phyloP scores from a whole-genome alignment of 2,329 filamentous ascomycete species.

The Aspergillus ruber region DNA sequence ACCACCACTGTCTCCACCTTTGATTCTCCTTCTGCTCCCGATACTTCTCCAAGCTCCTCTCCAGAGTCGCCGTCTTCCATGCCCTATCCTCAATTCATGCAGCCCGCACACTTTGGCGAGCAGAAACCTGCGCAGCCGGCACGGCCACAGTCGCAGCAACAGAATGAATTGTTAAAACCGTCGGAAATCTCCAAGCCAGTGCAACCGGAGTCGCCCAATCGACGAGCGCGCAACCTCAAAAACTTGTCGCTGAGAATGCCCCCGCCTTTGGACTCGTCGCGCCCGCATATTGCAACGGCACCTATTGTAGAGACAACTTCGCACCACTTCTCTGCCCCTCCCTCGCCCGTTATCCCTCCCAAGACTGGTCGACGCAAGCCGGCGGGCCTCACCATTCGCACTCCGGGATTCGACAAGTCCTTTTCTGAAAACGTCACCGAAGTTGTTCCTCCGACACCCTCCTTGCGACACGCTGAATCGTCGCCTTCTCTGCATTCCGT shows the following conservation, averaged over 20 bases:
- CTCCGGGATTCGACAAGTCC: constrained; percentile 45
- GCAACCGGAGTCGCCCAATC: constrained; percentile 31
- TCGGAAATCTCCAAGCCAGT: constrained; percentile 28
- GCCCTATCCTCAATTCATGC: constrained; percentile 44
- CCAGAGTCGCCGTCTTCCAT: constrained; percentile 80
- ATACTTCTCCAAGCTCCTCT: constrained; percentile 84
- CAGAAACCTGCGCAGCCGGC: constrained; percentile 18
- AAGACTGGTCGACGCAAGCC: constrained; percentile 51
- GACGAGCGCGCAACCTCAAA: constrained; percentile 54
- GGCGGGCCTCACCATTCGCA: constrained; percentile 55
- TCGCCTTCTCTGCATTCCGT: constrained; percentile 53
- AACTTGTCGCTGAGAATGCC: constrained; percentile 58
- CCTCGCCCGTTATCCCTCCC: constrained; percentile 52
- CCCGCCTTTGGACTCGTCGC: constrained; percentile 31
- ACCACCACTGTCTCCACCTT: constrained; percentile 90
- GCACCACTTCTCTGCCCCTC: constrained; percentile 44
- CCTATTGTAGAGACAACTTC: constrained; percentile 40
- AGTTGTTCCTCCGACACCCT: constrained; percentile 53
- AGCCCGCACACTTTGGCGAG: constrained; percentile 21
- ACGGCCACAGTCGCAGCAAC: background rate
- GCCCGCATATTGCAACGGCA: constrained; percentile 45
- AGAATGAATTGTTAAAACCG: constrained; percentile 18
- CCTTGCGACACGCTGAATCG: constrained; percentile 56
- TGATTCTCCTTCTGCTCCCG: constrained; percentile 82
- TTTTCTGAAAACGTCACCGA: constrained; percentile 44